These are phyloP conservation scores for Parastagonospora avenae DNA, from an alignment of 2,329 filamentous ascomycete genomes.

Conservation along the genomic window DNA sequence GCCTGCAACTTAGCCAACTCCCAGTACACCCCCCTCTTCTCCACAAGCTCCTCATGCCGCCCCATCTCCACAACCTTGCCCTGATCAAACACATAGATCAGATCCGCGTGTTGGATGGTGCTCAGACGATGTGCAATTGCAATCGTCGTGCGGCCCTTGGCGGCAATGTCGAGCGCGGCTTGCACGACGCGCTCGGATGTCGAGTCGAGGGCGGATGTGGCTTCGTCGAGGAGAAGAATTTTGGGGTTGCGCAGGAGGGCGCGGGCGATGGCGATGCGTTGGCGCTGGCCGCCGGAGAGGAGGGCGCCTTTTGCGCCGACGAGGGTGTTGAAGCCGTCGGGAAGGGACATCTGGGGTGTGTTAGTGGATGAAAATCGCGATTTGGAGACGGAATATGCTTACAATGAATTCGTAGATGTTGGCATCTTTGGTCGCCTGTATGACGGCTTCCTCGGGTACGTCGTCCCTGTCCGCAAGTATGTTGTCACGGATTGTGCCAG, in stretches of 20 bases:
- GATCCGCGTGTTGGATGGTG: constrained; percentile 92
- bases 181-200: constrained; percentile 75
- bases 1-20: constrained; percentile 43
- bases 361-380: background rate
- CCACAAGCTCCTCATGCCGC: constrained; percentile 68
- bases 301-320: constrained; percentile 81
- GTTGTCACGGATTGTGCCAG: constrained; percentile 89
- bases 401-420: constrained; percentile 47
- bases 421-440: constrained; percentile 77
- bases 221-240: constrained; percentile 63
- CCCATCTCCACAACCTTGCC: constrained; percentile 85
- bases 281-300: constrained; percentile 80
- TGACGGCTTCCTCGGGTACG: constrained; percentile 73
- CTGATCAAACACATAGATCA: constrained; percentile 96
- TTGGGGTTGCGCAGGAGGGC: constrained; percentile 91
- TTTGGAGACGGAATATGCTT: constrained; percentile 1
- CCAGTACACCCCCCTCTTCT: constrained; percentile 48
- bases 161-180: constrained; percentile 78
- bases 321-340: constrained; percentile 80
- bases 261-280: constrained; percentile 91
- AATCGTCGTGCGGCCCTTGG: constrained; percentile 88
- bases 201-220: constrained; percentile 46
- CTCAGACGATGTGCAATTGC: constrained; percentile 90
- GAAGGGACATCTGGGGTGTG: constrained; percentile 25
- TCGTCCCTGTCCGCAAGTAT: constrained; percentile 68